Evolutionary conservation across 331 rosid genomes (phyloP), one percentile per base, ranked within the genome.

Genomic region (Cydonia oblonga): DNA sequence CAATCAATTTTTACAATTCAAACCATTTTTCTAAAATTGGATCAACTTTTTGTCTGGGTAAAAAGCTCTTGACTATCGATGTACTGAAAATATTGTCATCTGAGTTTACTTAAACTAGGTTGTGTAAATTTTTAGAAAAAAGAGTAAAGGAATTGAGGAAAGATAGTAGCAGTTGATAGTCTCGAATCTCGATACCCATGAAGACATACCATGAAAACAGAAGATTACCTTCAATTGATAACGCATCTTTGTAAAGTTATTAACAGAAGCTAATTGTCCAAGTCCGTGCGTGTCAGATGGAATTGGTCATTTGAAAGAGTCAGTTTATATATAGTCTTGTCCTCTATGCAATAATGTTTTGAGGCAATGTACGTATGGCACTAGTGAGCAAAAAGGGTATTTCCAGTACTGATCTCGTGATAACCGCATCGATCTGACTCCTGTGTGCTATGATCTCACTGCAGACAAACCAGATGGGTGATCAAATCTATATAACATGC

Each of bases 401-500:
- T 15, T 32, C 66, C 19, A 53, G 25, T 35, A 33, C 42, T 70
- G 9, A 49, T 24, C 38, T 38, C 10, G 35, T 59, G 75, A 40
- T 18, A 40, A 71, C 12, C 7, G 58, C 75, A 40, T 38, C 29
- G 28, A 60, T 40, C 68, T 71, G 68, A 71, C 63, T 7, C 15
- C 1, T 59, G 28, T 52, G 69, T 65, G 35, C 56, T n/a, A 67
- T 77, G 9, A 33, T 25, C 61, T 54, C 38, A 81, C 74, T 80
- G 84, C 98, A 93, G 98, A 70, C 96, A 59, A 80, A 40, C 79
- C 96, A 91, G 80, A 56, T 78, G 13, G 97, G 91, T 32, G 81
- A 81, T 80, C 96, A 93, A 88, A 75, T 85, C 74, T 87, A 72
- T 35, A 52, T 93, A 42, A 93, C 97, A 22, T 93, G 98, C 88